Evolutionary conservation across 2,329 filamentous ascomycete genomes (phyloP).

Genomic region (Didymella glomerata): DNA sequence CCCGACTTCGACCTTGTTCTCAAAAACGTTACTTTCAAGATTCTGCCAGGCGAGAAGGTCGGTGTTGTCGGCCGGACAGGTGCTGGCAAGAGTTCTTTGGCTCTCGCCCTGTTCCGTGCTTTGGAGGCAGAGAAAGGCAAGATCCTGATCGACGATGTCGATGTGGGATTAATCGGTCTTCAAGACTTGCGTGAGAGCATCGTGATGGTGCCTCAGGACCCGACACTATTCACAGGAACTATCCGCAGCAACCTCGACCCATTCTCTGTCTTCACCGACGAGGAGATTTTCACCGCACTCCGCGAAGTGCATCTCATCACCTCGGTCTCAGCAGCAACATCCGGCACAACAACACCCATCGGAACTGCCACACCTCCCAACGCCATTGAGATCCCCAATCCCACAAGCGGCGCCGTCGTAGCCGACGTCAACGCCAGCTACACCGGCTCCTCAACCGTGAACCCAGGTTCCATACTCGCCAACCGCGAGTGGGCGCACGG

Average conservation of each 20-base stretch:
- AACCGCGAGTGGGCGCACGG: conserved; percentile 42
- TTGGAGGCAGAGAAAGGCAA: conserved; percentile 89
- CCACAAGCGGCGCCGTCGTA: conserved; percentile 35
- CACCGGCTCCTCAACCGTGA: conserved; percentile 40
- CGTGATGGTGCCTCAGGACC: conserved; percentile 97
- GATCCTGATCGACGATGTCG: conserved; percentile 90
- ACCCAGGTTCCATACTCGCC: conserved; percentile 44
- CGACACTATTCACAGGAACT: conserved; percentile 91
- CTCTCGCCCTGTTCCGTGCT: conserved; percentile 90
- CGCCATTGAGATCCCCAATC: conserved; percentile 47
- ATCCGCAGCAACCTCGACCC: conserved; percentile 93
- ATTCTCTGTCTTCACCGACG: conserved; percentile 86
- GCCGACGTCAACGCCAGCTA: conserved; percentile 41
- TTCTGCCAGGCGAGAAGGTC: conserved; percentile 87
- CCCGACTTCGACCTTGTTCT: conserved; percentile 87
- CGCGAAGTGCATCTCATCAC: conserved; percentile 86
- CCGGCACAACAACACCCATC: conserved; percentile 35
- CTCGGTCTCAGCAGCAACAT: conserved; percentile 51
- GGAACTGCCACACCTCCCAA: conserved; percentile 31
- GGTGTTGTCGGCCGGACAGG: conserved; percentile 96
- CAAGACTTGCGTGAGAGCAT: conserved; percentile 91
- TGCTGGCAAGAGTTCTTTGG: conserved; percentile 94
- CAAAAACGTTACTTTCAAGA: conserved; percentile 83
- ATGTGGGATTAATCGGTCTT: conserved; percentile 89
- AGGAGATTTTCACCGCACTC: conserved; percentile 86